Conservation (phyloP, 2,329 filamentous ascomycete species). For the Paecilomyces sp. region DNA sequence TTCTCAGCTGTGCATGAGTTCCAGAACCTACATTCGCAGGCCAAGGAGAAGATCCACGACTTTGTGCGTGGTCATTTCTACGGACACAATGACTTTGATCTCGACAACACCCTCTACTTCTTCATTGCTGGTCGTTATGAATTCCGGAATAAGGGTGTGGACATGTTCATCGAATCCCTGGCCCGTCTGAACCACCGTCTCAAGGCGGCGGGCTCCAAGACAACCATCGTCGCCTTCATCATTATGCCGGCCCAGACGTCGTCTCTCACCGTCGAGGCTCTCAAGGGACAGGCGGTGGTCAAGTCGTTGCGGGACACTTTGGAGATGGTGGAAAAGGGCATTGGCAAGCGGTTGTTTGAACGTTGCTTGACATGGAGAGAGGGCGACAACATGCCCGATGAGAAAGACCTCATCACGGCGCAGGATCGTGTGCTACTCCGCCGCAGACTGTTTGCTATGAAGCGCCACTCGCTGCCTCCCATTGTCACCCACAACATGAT, state of each 20-base stretch:
- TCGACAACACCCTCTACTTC: slow-evolving; percentile 94
- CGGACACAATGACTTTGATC: slow-evolving; percentile 93
- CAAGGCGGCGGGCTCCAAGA: slow-evolving; percentile 77
- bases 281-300: slow-evolving; percentile 95
- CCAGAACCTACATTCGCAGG: slow-evolving; percentile 93
- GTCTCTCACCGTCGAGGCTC: slow-evolving; percentile 86
- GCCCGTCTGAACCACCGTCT: slow-evolving; percentile 90
- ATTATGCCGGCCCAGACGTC: slow-evolving; percentile 98
- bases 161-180: slow-evolving; percentile 98
- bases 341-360: slow-evolving; percentile 91
- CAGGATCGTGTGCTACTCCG: slow-evolving; percentile 90
- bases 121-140: slow-evolving; percentile 97
- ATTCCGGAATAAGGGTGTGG: slow-evolving; percentile 96
- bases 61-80: slow-evolving; percentile 98
- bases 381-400: slow-evolving; percentile 85
- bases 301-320: slow-evolving; percentile 93
- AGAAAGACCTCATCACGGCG: slow-evolving; percentile 88
- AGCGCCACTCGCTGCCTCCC: slow-evolving; percentile 78
- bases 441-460: slow-evolving; percentile 92
- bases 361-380: slow-evolving; percentile 93
- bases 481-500: slow-evolving; percentile 99
- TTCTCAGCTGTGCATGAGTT: slow-evolving; percentile 98
- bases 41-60: slow-evolving; percentile 96
- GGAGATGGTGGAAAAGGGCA: slow-evolving; percentile 83
- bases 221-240: slow-evolving; percentile 92